These are phyloP conservation scores for Camellia granthamiana DNA, from an alignment of 148 eudicot species.

Conservation along the genomic window DNA sequence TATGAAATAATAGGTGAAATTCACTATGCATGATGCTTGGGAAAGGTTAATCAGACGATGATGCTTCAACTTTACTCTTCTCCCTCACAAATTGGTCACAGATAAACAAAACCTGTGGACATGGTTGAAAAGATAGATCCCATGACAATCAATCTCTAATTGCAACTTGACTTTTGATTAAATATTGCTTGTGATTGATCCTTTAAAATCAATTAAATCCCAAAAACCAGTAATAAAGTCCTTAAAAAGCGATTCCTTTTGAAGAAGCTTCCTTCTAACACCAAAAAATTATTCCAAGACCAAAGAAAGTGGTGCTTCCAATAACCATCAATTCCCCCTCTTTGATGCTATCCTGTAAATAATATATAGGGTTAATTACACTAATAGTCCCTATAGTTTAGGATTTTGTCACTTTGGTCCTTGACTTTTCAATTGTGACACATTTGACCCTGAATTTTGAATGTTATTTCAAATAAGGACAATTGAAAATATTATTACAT, in stretches of 20 bases:
- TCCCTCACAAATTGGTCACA: background rate
- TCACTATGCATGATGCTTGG: too few relatives aligned
- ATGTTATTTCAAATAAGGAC: too few relatives aligned
- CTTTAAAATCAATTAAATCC: background rate
- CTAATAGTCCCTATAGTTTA: too few relatives aligned
- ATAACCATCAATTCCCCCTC: background rate
- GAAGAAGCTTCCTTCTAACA: background rate
- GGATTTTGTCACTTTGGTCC: too few relatives aligned
- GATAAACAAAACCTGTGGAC: background rate
- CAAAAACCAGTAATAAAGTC: background rate
- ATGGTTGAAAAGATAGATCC: slow-evolving; percentile 10
- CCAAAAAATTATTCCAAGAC: background rate
- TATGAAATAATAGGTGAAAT: too few relatives aligned
- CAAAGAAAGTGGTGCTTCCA: slow-evolving; percentile 15
- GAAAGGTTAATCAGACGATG: background rate
- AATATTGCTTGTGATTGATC: slow-evolving; percentile 11
- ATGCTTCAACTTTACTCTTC: background rate
- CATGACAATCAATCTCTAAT: background rate
- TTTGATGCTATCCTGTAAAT: background rate
- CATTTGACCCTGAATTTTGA: too few relatives aligned
- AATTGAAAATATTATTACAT: too few relatives aligned
- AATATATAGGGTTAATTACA: too few relatives aligned
- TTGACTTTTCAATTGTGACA: too few relatives aligned
- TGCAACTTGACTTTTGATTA: background rate
- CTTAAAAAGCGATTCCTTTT: background rate